Percentiles rank a stretch among this genome's conserved stretches.
Conservation (phyloP, 768 basidiomycete genomes). For the Pleurotus platypus region DNA sequence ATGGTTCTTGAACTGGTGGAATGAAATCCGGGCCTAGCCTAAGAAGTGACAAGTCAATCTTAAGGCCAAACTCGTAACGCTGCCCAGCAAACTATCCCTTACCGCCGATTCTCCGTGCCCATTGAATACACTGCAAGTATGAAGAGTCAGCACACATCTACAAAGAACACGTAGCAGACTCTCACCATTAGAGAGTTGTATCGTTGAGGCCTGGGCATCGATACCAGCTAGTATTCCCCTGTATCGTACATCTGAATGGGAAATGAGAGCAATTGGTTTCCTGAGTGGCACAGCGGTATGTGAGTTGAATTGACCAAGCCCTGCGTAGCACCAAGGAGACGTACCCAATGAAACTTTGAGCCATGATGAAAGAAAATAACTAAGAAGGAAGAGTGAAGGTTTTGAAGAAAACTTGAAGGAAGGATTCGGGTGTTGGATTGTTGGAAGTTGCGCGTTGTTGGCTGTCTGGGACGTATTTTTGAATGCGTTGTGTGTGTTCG, state of each 20-base stretch:
- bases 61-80: background rate
- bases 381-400: background rate
- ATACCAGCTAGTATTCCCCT: conserved; percentile 85
- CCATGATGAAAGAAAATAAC: conserved; percentile 38
- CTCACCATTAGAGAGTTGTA: conserved; percentile 83
- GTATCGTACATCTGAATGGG: conserved; percentile 89
- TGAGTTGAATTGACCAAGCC: too few relatives aligned
- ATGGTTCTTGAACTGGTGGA: conserved; percentile 79
- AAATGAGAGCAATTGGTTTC: conserved; percentile 87
- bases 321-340: conserved; percentile 11
- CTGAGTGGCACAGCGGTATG: conserved; percentile 28
- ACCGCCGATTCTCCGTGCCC: conserved; percentile 86
- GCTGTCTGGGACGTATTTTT: background rate
- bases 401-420: background rate
- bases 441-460: conserved; percentile 1
- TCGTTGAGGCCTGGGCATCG: conserved; percentile 81
- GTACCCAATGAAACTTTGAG: conserved; percentile 75
- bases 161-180: background rate
- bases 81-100: conserved; percentile 21
- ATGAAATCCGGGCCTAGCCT: conserved; percentile 78
- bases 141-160: background rate
- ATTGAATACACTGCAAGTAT: conserved; percentile 67
- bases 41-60: conserved; percentile 3
- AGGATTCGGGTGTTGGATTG: background rate
- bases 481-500: background rate